Base-by-base conservation (phyloP, 2,329 filamentous ascomycete genomes). In the Curvularia eragrostidis region DNA sequence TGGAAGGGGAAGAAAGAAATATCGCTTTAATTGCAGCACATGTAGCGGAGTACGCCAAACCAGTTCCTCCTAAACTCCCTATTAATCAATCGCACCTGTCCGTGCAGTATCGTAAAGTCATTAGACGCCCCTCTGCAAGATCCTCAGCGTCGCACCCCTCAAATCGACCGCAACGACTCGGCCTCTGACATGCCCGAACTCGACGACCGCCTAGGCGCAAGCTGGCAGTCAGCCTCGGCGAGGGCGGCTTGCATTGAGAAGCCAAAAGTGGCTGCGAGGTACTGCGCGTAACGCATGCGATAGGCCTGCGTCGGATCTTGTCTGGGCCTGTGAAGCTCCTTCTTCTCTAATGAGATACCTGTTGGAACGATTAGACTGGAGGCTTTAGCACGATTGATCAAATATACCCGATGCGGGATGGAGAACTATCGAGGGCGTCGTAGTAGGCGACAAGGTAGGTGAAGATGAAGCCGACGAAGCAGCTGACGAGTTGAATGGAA, bases 331-430 rank as follows among this genome's bases (percentile, higher is more conserved):
- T 68, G 72, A 56, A 77, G 64, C 63, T 74, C 65, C 61, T 65
- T 66, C 66, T 68, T 54, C 18, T 54, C 71, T 69, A 69, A 63
- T 54, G 70, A 64, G 52, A 63, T 58, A 65, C 71, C 73, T 76
- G 68, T 53, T 63, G 58, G 55, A 64, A 36, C 65, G 68, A 70
- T 76, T 75, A 74, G 73, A 75, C 48, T 63, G 59, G 69, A 68
- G 71, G 72, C 65, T 65, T 71, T 64, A 64, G 65, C 70, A 62
- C 72, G 70, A 69, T 70, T 67, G 73, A 73, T 75, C 70, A 69
- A 70, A 70, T 75, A 75, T 76, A 76, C 74, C 74, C 73, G 72
- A 71, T 69, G 71, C 65, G 68, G 73, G 71, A 74, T 71, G 66
- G 58, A 76, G 73, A 70, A 76, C 72, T 74, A 76, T 76, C 63